Evolutionary conservation across 2,329 filamentous ascomycete species (phyloP).

Genomic region (Monosporascus cannonballus): DNA sequence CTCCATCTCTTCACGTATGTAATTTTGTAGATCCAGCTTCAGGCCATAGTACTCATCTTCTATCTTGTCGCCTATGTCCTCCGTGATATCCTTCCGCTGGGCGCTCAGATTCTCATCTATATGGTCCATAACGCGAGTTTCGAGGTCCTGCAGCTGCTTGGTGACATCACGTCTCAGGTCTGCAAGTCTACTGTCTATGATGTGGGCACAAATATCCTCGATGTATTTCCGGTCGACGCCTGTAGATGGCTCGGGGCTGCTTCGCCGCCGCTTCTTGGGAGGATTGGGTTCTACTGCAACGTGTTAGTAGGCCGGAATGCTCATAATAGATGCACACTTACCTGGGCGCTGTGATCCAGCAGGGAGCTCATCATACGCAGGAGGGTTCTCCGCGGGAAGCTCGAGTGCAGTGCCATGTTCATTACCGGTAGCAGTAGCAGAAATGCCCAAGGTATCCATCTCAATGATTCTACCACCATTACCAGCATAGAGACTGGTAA

Average conservation of each 20-base stretch:
- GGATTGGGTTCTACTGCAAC: background rate
- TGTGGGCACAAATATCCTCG: conserved; percentile 10
- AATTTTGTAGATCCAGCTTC: conserved; percentile 1
- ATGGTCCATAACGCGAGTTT: conserved; percentile 9
- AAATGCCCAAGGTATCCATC: conserved; percentile 2
- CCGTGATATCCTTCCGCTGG: conserved; percentile 2
- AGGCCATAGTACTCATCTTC: conserved; percentile 1
- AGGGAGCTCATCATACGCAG: conserved; percentile 9
- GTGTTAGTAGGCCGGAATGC: conserved; percentile 1
- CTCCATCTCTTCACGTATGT: conserved; percentile 1
- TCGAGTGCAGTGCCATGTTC: conserved; percentile 3
- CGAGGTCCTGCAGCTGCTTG: conserved; percentile 7
- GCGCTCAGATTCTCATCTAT: conserved; percentile 9
- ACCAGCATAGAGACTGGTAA: conserved; percentile 9
- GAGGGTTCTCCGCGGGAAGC: conserved; percentile 7
- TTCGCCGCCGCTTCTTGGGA: conserved; percentile 5
- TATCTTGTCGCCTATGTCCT: background rate
- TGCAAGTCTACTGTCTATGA: conserved; percentile 8
- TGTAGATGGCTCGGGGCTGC: conserved; percentile 3
- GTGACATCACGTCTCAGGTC: conserved; percentile 7
- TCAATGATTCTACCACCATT: conserved; percentile 8
- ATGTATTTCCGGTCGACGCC: conserved; percentile 10
- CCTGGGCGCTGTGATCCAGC: conserved; percentile 4
- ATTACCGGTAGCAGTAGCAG: background rate
- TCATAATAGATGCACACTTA: conserved; percentile 3